Evolutionary conservation across 2,329 filamentous ascomycete species (phyloP).

Genomic region (Aspergillus sp.): DNA sequence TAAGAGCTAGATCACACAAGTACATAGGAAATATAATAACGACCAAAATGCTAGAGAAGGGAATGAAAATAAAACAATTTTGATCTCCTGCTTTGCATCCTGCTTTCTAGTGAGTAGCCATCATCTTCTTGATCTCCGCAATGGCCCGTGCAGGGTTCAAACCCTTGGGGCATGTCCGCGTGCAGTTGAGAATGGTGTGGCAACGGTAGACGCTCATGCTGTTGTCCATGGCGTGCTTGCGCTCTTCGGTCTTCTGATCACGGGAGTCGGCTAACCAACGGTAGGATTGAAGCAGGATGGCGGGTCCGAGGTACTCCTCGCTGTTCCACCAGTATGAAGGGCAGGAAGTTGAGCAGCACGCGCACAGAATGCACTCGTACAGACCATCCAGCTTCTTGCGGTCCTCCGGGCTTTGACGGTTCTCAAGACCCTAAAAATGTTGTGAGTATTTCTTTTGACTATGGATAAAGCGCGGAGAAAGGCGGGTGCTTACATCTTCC

Average conservation of each 20-base stretch:
- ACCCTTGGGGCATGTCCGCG: slow-evolving; percentile 95
- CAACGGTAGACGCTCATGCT: slow-evolving; percentile 98
- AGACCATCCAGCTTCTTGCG: slow-evolving; percentile 96
- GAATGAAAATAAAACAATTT: slow-evolving; percentile 16
- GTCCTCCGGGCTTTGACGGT: slow-evolving; percentile 86
- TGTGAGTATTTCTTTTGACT: slow-evolving; percentile 9
- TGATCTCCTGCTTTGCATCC: slow-evolving; percentile 9
- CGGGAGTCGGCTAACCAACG: slow-evolving; percentile 94
- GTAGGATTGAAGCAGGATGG: slow-evolving; percentile 96
- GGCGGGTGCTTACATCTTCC: slow-evolving; percentile 66
- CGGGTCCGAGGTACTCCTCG: slow-evolving; percentile 96
- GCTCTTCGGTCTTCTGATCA: slow-evolving; percentile 84
- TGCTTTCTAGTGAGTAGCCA: slow-evolving; percentile 55
- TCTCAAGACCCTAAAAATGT: slow-evolving; percentile 73
- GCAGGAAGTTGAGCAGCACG: slow-evolving; percentile 98
- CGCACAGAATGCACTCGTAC: slow-evolving; percentile 99
- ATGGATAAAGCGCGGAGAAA: background rate
- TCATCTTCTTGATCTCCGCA: slow-evolving; percentile 97
- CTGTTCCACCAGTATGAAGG: slow-evolving; percentile 99
- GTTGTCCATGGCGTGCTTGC: slow-evolving; percentile 92
- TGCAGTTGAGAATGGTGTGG: slow-evolving; percentile 99
- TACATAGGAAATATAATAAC: slow-evolving; percentile 15
- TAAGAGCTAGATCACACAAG: slow-evolving; percentile 19
- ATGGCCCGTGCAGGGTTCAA: slow-evolving; percentile 94
- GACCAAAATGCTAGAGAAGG: slow-evolving; percentile 14